Evolutionary conservation across 2,329 filamentous ascomycete species (phyloP).

Genomic region (Stemphylium vesicarium): DNA sequence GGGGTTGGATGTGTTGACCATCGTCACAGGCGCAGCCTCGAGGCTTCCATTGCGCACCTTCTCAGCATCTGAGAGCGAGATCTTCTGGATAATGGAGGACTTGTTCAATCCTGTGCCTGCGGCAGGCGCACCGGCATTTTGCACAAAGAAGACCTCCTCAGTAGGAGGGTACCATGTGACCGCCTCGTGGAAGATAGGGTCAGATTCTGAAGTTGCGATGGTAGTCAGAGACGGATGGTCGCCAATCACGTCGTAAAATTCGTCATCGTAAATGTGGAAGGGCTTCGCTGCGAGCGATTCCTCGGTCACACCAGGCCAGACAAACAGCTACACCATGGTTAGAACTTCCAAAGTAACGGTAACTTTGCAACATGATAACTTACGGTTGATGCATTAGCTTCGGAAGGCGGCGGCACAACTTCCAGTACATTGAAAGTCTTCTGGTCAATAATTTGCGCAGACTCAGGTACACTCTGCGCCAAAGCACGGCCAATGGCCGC

Average conservation of each 20-base stretch:
- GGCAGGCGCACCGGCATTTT: constrained; percentile 32
- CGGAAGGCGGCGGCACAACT: constrained; percentile 24
- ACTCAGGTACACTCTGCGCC: constrained; percentile 25
- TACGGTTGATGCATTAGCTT: constrained; percentile 28
- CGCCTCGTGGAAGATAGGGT: constrained; percentile 35
- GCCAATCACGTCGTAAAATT: constrained; percentile 35
- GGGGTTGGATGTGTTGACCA: constrained; percentile 32
- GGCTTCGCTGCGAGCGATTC: constrained; percentile 30
- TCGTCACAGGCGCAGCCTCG: constrained; percentile 25
- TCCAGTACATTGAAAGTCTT: constrained; percentile 30
- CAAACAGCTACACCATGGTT: constrained; percentile 20
- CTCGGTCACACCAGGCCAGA: constrained; percentile 29
- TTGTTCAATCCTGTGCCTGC: constrained; percentile 34
- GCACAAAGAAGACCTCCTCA: constrained; percentile 35
- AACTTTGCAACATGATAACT: background rate
- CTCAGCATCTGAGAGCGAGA: constrained; percentile 32
- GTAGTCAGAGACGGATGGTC: constrained; percentile 27
- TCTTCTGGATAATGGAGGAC: constrained; percentile 35
- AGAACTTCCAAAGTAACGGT: constrained; percentile 2
- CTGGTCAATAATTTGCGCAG: constrained; percentile 31
- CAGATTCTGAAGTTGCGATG: constrained; percentile 30
- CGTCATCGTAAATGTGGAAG: constrained; percentile 35
- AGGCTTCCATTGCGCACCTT: constrained; percentile 30
- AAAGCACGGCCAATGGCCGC: constrained; percentile 15
- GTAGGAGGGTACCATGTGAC: constrained; percentile 31